Percentiles rank a stretch among this genome's conserved stretches.
These are phyloP conservation scores for Crithidia expoeki DNA, from an alignment of 208 protist species.

Conservation along the genomic window DNA sequence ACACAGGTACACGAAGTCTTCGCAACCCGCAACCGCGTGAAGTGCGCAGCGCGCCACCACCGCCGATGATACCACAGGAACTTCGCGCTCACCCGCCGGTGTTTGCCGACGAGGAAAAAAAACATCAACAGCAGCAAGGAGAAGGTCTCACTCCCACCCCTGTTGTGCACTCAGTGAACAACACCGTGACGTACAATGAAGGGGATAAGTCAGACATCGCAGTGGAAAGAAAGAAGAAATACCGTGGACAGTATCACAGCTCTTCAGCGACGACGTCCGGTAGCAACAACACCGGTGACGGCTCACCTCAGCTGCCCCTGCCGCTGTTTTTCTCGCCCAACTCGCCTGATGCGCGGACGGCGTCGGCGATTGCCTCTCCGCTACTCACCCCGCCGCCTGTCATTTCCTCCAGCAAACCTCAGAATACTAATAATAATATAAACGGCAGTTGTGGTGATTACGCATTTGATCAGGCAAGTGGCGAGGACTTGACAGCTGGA, in stretches of 20 bases:
- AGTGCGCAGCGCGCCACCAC: not conserved
- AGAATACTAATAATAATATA: not conserved
- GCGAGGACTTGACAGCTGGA: not conserved
- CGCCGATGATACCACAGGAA: slow-evolving; percentile 8
- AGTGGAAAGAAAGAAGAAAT: too few relatives aligned
- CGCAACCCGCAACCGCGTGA: not conserved
- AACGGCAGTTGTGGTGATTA: not conserved
- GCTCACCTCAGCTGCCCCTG: not conserved
- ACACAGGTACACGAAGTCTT: not conserved
- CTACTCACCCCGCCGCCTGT: slow-evolving; percentile 16
- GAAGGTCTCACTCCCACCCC: not conserved
- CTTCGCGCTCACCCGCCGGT: slow-evolving; percentile 5
- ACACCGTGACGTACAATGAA: slow-evolving; percentile 9
- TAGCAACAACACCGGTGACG: not conserved
- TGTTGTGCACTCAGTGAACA: slow-evolving; percentile 25
- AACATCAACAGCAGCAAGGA: not conserved
- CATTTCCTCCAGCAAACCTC: not conserved
- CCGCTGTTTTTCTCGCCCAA: slow-evolving; percentile 5
- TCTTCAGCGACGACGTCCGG: not conserved
- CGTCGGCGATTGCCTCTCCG: slow-evolving; percentile 19
- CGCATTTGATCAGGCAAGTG: not conserved
- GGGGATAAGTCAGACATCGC: not conserved
- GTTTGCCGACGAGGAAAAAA: not conserved
- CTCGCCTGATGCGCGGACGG: not conserved
- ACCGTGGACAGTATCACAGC: too few relatives aligned